A percentile compares a stretch with the other conserved stretches of the same genome.
These are phyloP conservation scores for Nothophaeocryptopus gaeumannii DNA, from an alignment of 2,329 filamentous ascomycete genomes.

Conservation along the genomic window DNA sequence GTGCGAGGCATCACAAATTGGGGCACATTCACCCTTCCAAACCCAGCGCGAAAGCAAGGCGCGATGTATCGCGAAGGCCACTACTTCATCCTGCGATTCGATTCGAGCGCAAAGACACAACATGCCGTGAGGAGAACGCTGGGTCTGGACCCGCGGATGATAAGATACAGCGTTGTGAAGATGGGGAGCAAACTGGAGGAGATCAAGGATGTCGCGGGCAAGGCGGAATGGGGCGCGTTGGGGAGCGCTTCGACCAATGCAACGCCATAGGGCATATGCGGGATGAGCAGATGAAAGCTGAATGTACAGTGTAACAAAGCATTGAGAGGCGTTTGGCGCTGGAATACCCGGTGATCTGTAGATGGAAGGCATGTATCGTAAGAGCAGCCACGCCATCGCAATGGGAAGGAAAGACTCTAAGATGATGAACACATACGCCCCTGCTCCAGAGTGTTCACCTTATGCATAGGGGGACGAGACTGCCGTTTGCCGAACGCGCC, in stretches of 20 bases:
- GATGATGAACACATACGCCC: too few species aligned
- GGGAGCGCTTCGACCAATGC: neutral
- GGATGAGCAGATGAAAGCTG: too few species aligned
- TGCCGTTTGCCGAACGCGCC: too few species aligned
- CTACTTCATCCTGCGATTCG: slow-evolving; percentile 98
- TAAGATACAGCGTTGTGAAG: slow-evolving; percentile 82
- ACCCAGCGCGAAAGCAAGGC: slow-evolving; percentile 75
- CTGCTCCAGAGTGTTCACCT: too few species aligned
- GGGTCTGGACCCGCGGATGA: slow-evolving; percentile 82
- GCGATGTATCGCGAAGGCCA: slow-evolving; percentile 80
- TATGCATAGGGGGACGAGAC: too few species aligned
- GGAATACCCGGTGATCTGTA: too few species aligned
- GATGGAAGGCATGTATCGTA: too few species aligned
- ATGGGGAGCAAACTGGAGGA: slow-evolving; percentile 67
- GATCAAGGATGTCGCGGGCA: slow-evolving; percentile 57
- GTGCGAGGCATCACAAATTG: slow-evolving; percentile 92
- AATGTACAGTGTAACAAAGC: too few species aligned
- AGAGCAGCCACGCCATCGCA: too few species aligned
- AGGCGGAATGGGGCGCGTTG: slow-evolving; percentile 48
- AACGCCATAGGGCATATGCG: too few species aligned
- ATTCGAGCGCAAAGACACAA: slow-evolving; percentile 71
- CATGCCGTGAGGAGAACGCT: slow-evolving; percentile 71
- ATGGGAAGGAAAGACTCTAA: too few species aligned
- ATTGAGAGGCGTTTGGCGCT: too few species aligned
- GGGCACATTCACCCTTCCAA: slow-evolving; percentile 86